Evolutionary conservation across 176 grass and related monocot genomes (phyloP), one percentile per base, ranked within the genome.

Genomic region (Rhipidocladum racemiflorum): DNA sequence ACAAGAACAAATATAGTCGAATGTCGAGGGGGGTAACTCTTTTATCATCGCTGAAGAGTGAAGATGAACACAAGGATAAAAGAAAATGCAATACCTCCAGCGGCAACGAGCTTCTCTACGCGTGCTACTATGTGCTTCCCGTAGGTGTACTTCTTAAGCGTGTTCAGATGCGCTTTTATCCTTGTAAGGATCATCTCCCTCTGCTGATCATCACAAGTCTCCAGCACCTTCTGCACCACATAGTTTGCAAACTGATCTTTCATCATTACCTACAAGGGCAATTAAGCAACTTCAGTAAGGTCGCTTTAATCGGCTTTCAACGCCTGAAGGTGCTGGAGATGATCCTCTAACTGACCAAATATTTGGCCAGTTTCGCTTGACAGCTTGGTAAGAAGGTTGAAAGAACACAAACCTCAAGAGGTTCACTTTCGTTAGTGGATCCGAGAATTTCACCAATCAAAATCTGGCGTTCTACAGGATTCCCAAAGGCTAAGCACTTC

Each of bases 181-280:
- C 88, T 87, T 6, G 91, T 87, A 57, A 97, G 81, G 83, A 97
- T 97, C 84, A 93, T 81, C 86, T 97, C 91, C 46, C 91, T 86
- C 82, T 97, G 94, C 77, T 89, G 86, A 81, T 93, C 93, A 80
- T 92, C 91, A 76, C 93, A 93, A 17, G 93, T 97, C 84, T 97
- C 93, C 64, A 97, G 61, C 82, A 93, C 93, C 74, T 97, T 97
- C 86, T 97, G 93, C 29, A 97, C 93, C 87, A 93, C 93, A 76
- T 97, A 97, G 82, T 93, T 97, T 14, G 90, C 93, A 74, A 85
- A 97, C 88, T 97, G 93, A 38, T 97, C 93, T 86, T 97, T 97
- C 93, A 91, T 97, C 93, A 97, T 97, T 20, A 89, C 91, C 93
- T 93, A 65, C 72, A 85, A 54, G 16, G 29, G 67, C 43, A 79